Base-by-base conservation (phyloP, 495 filamentous ascomycete species). In the Penicillium mononematosum region DNA sequence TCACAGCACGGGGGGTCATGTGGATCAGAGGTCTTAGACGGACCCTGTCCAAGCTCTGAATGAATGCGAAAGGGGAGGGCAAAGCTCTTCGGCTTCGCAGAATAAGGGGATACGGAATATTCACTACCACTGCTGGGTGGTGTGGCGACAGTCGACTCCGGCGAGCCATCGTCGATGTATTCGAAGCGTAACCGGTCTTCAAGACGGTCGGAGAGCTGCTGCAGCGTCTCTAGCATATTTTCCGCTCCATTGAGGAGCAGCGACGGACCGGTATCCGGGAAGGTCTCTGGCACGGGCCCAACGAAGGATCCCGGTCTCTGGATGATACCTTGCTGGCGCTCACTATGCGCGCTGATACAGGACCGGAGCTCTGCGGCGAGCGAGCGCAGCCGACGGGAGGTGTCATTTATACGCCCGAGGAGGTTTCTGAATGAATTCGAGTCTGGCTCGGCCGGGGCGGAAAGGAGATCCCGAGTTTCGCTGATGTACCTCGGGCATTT, bases 401-500 rank as follows among this genome's bases (percentile, higher is more conserved):
- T 69, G 10, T 53, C 44, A 41, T 58, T 47, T 12, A 72, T 67
- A 5, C 68, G 65, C 2, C 50, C 45, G 9, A 66, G 49, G 4
- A 72, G 55, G 4, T 42, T 39, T 19, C 50, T 25, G 24, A 50
- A 29, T 19, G 32, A 34, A 14, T 46, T 45, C 25, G 31, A 47
- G 9, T 59, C 31, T 25, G 45, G 31, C 4, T 38, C 41, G 3
- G 31, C 31, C 2, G 22, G 22, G 11, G 39, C 46, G 0, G 58
- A 61, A 29, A 64, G 53, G n/a, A 68, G 27, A 12, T 67, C 60
- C 9, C 59, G 61, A 1, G 65, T 53, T 24, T 71, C 65, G 24
- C 60, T 66, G 32, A 71, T 65, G 47, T 70, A 71, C 8, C 70
- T 58, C 1, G 70, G 70, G 38, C 67, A 71, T 44, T 70, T 70